Evolutionary conservation across 192 early-diverging fungal genomes (phyloP), one percentile per base, ranked within the genome.

Genomic region (Coemansia sp.): DNA sequence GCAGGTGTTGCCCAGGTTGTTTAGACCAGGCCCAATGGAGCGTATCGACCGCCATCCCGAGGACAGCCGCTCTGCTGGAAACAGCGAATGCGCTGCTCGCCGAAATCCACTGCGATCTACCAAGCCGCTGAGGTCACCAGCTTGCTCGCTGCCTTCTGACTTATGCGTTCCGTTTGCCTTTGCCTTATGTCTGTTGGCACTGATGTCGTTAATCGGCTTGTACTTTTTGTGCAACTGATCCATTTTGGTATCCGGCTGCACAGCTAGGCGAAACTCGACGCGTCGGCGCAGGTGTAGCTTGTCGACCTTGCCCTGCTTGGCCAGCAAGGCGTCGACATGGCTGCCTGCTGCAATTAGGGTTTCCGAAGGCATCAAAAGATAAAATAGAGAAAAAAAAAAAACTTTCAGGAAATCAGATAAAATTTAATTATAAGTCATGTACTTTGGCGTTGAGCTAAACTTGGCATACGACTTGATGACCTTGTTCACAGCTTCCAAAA

Each of bases 381-480:
- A 21, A 53, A 28, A 28, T 36, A 51, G 6, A 50, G 43, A 15
- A 50, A 18, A 50, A 37, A 56, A 39, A 55, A 35, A 28, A 19
- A 20, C 19, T 52, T 41, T 9, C 51, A 21, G 51, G 19, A 53
- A 53, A 53, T 44, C 20, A 44, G 20, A 44, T 21, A 39, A 50
- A 50, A 50, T 50, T 50, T 83, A 88, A 65, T 88, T 88, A 78
- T 88, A 88, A 16, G 82, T 84, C 86, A 88, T 88, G 71, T 96
- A 96, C 80, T 89, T 91, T 45, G 96, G 93, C 28, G 96, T 98
- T 58, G 92, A 90, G 59, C 92, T 94, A 82, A 98, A 98, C 85
- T 98, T 96, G 57, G 93, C 91, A 65, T 99, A 99, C 39, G 85
- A 86, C 85, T 97, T 97, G 83, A 99, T 96, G 55, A 99, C 97